phyloP scores from a whole-genome alignment of 2,329 filamentous ascomycete species.

The Neofusicoccum umdonicola region DNA sequence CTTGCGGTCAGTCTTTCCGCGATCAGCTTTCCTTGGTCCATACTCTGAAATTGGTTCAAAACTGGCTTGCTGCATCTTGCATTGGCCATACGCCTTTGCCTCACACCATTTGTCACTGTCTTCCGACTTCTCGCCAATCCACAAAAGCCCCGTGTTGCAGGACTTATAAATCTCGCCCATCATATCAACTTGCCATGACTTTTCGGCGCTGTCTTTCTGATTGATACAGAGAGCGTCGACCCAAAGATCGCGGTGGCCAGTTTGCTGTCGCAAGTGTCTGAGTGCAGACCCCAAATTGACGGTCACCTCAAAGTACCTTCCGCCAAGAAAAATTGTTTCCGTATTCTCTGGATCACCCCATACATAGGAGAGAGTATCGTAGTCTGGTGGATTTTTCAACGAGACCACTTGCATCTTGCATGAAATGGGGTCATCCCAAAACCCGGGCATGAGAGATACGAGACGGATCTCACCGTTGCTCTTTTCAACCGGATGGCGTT shows the following conservation, averaged over 20 bases:
- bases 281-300: not conserved
- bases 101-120: not conserved
- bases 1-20: too few species aligned
- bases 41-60: not conserved
- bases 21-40: not conserved
- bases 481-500: not conserved
- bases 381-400: constrained; percentile 3
- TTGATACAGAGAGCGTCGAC: not conserved
- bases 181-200: not conserved
- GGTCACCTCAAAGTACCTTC: not conserved
- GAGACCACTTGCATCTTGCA: not conserved
- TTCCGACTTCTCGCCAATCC: not conserved
- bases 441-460: not conserved
- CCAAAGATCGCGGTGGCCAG: not conserved
- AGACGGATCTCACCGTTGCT: not conserved
- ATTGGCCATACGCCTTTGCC: not conserved
- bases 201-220: not conserved
- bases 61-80: not conserved
- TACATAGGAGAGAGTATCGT: constrained; percentile 17
- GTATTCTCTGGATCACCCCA: constrained; percentile 15
- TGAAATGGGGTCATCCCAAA: not conserved
- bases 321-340: not conserved
- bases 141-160: not conserved
- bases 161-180: not conserved
- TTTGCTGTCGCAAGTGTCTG: not conserved